Percentiles rank a stretch among this genome's conserved stretches.
Evolutionary conservation across 164 flowering plant species (phyloP).

Genomic region (Nymphaea colorata): DNA sequence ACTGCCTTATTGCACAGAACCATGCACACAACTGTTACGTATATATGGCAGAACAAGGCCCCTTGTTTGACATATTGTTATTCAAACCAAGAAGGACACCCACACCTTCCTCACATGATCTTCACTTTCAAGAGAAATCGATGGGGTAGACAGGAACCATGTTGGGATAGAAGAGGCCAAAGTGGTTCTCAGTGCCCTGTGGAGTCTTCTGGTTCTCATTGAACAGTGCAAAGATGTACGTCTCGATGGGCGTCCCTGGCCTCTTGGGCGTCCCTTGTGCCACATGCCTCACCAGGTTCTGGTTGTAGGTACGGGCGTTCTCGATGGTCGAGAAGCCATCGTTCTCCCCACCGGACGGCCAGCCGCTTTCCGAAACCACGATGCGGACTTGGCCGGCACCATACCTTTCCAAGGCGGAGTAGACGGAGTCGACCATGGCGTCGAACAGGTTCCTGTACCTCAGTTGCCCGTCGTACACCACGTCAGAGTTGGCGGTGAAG

Average conservation of each 20-base stretch:
- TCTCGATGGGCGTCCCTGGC: constrained; percentile 3
- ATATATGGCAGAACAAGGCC: too few species aligned
- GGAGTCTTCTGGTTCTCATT: constrained; percentile 6
- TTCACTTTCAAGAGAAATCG: constrained; percentile 2
- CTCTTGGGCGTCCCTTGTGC: constrained; percentile 4
- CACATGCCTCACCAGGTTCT: constrained; percentile 6
- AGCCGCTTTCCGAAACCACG: constrained; percentile 11
- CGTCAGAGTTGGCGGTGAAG: constrained; percentile 2
- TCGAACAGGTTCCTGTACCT: constrained; percentile 6
- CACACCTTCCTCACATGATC: too few species aligned
- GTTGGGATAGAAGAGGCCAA: constrained; percentile 5
- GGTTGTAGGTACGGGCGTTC: constrained; percentile 10
- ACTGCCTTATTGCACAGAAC: too few species aligned
- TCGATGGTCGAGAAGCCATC: not conserved
- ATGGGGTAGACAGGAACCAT: constrained; percentile 4
- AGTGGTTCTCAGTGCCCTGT: not conserved
- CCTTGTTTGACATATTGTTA: too few species aligned
- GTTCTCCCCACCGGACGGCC: constrained; percentile 7
- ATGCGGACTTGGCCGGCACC: constrained; percentile 1
- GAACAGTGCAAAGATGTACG: constrained; percentile 6
- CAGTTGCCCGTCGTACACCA: constrained; percentile 1
- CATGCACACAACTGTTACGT: too few species aligned
- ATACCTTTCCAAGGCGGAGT: constrained; percentile 5
- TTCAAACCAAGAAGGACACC: too few species aligned
- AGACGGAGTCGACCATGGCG: constrained; percentile 7